Evolutionary conservation across 164 flowering plant species (phyloP), one percentile per base, ranked within the genome.

Genomic region (Chimonanthus praecox): DNA sequence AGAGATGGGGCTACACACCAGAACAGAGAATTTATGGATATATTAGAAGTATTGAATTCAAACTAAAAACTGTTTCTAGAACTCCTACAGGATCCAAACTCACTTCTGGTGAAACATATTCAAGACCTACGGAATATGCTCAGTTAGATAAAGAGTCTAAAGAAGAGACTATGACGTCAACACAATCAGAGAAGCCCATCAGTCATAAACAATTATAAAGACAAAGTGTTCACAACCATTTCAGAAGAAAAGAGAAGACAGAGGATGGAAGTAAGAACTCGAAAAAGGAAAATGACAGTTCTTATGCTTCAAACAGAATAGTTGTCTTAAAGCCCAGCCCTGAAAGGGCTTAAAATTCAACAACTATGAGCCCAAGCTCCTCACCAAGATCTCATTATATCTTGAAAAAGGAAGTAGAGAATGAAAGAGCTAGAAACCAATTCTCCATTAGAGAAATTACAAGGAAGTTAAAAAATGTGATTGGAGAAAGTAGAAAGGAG

Each of bases 311-410:
- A 51, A 88, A 78, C 74, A 86, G 73, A 77, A 92, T 93, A 77
- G 92, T 95, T 49, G 83, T 92, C 76, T 76, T 92, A 95, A 20
- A 93, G 81, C 96, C 98, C 50, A 85, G 84, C 16, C 82, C 84
- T 43, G 64, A 76, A 62, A 73, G 67, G 54, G 73, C 77, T 67
- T 78, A 61, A 72, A 79, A 67, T 67, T 76, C 79, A 75, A 77
- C 74, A 73, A 71, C 72, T 76, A 79, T 76, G 65, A 68, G 75
- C 47, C 65, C 75, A 63, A 69, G 75, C 45, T 72, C 82, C 49
- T 75, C 77, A 49, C 73, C 71, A 45, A 68, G 78, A 51, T 76
- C 84, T 51, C 78, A 50, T 51, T 46, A 74, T 62, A 79, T 62
- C 43, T 54, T 74, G 68, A 74, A 58, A 69, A 77, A 77, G 72